phyloP scores from a whole-genome alignment of 2,329 filamentous ascomycete species.

The Fusarium ambrosium region DNA sequence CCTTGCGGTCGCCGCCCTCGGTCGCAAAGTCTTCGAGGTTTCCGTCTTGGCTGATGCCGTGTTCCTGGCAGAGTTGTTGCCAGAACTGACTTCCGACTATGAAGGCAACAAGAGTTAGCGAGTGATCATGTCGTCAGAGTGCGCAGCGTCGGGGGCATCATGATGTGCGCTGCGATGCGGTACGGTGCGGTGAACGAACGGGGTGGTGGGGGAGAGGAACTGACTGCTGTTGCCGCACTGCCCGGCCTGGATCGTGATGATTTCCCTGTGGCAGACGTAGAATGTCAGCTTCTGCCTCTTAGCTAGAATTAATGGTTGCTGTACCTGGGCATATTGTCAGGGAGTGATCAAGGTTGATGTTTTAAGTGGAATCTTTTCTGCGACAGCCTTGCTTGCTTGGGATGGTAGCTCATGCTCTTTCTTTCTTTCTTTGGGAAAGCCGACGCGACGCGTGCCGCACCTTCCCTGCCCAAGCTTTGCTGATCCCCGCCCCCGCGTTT shows the following conservation, averaged over 20 bases:
- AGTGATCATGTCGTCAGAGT: neutral
- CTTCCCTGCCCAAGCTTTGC: conserved; percentile 9
- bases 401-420: conserved; percentile 4
- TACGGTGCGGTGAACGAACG: conserved; percentile 14
- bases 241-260: conserved; percentile 98
- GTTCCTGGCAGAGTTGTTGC: conserved; percentile 98
- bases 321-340: conserved; percentile 46
- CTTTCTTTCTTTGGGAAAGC: conserved; percentile 13
- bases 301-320: neutral
- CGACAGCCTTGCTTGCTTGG: neutral
- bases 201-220: conserved; percentile 56
- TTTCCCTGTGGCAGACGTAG: conserved; percentile 76
- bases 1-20: conserved; percentile 96
- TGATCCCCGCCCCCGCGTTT: conserved; percentile 40
- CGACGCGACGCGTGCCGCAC: conserved; percentile 42
- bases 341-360: conserved; percentile 32
- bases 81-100: conserved; percentile 97
- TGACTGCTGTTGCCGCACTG: conserved; percentile 99
- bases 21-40: conserved; percentile 98
- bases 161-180: neutral
- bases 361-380: conserved; percentile 27
- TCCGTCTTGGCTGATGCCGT: conserved; percentile 97
- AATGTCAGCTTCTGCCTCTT: conserved; percentile 12
- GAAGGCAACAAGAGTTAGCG: conserved; percentile 52
- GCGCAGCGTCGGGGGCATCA: neutral